phyloP scores from a whole-genome alignment of 176 grass and related monocot genomes.

The Canna indica region DNA sequence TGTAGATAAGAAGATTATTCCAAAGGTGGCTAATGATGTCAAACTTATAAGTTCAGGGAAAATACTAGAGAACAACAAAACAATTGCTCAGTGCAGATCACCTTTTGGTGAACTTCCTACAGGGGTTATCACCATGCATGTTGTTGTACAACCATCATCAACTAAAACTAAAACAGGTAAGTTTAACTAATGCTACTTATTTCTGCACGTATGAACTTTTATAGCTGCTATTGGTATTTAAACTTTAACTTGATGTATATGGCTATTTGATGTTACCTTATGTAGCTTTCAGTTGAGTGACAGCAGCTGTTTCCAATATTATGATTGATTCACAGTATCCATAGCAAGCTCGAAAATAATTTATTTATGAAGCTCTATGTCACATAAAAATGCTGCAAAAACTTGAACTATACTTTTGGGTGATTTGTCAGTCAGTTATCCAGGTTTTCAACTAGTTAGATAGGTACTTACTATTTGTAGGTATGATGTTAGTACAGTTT shows the following conservation, averaged over 20 bases:
- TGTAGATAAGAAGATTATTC: slow-evolving; percentile 57
- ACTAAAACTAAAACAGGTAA: slow-evolving; percentile 64
- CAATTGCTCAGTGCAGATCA: slow-evolving; percentile 53
- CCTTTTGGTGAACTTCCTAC: slow-evolving; percentile 60
- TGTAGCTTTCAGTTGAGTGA: not conserved
- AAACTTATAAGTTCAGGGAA: slow-evolving; percentile 66
- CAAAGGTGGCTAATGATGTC: slow-evolving; percentile 60
- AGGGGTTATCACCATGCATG: slow-evolving; percentile 58
- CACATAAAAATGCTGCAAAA: not conserved
- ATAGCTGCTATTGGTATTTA: not conserved
- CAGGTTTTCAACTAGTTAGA: not conserved
- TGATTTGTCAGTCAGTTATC: not conserved
- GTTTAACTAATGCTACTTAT: not conserved
- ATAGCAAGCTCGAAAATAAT: not conserved
- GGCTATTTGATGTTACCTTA: not conserved
- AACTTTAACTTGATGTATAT: not conserved
- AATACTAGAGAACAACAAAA: slow-evolving; percentile 67
- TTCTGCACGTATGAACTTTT: not conserved
- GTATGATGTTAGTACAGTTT: too few species aligned
- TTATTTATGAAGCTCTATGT: not conserved
- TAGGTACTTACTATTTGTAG: not conserved
- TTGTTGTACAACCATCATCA: slow-evolving; percentile 56
- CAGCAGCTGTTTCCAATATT: not conserved
- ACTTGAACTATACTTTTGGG: not conserved
- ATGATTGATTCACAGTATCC: not conserved